Conservation (phyloP, 1,139 yeast genomes). For the Hansenula sp. region DNA sequence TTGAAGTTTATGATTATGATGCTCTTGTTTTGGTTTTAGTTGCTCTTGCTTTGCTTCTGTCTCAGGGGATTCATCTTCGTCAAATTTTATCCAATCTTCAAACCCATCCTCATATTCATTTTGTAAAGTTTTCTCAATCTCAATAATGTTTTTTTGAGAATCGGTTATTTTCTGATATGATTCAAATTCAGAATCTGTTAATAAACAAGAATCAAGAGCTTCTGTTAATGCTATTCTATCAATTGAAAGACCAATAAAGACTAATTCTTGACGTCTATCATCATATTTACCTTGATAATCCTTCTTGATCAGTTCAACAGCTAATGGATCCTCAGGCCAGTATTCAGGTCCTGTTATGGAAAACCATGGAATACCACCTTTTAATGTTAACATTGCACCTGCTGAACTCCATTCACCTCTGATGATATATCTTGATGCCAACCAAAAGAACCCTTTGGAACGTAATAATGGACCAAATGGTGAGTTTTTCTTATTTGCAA, state of each 20-base stretch:
- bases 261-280: constrained; percentile 42
- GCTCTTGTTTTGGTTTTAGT: background rate
- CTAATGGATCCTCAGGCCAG: constrained; percentile 31
- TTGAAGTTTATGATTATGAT: background rate
- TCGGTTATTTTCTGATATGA: constrained; percentile 27
- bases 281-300: constrained; percentile 38
- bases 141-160: constrained; percentile 26
- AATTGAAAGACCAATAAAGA: constrained; percentile 39
- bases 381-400: constrained; percentile 39
- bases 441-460: constrained; percentile 44
- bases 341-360: constrained; percentile 33
- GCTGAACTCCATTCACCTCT: constrained; percentile 47
- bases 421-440: constrained; percentile 38
- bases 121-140: constrained; percentile 30
- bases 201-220: constrained; percentile 33
- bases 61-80: constrained; percentile 16
- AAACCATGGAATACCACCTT: constrained; percentile 45
- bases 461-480: constrained; percentile 35
- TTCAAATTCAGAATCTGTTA: constrained; percentile 33
- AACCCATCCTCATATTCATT: constrained; percentile 35
- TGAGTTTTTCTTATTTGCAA: constrained; percentile 33
- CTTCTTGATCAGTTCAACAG: constrained; percentile 28
- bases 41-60: constrained; percentile 8
- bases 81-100: constrained; percentile 25
- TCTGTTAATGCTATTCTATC: constrained; percentile 26